These are phyloP conservation scores for Fusarium domesticum DNA, from an alignment of 2,329 filamentous ascomycete genomes.

Conservation along the genomic window DNA sequence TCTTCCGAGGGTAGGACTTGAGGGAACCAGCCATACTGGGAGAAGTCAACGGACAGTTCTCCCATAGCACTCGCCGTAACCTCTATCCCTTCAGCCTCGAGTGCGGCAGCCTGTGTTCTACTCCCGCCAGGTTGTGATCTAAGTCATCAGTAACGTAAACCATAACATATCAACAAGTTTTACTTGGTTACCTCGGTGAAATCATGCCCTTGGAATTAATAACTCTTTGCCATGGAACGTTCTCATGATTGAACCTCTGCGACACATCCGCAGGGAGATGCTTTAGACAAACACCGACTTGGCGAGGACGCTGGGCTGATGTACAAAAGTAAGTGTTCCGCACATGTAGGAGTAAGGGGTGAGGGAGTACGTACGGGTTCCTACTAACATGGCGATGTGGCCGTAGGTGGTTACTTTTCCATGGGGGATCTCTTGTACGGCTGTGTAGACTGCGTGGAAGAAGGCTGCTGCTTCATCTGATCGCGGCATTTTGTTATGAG, in stretches of 20 bases:
- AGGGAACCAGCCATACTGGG: constrained; percentile 56
- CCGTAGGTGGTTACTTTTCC: constrained; percentile 88
- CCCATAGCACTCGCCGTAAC: constrained; percentile 50
- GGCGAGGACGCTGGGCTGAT: constrained; percentile 68
- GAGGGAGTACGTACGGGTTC: constrained; percentile 59
- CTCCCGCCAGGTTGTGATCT: constrained; percentile 50
- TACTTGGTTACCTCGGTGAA: constrained; percentile 64
- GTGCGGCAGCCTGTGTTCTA: constrained; percentile 48
- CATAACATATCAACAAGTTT: not conserved
- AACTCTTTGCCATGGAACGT: constrained; percentile 92
- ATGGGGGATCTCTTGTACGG: constrained; percentile 78
- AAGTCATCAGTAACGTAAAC: not conserved
- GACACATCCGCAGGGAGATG: constrained; percentile 63
- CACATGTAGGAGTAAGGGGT: fast-evolving
- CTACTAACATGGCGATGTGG: constrained; percentile 70
- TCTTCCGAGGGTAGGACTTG: constrained; percentile 46
- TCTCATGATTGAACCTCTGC: constrained; percentile 64
- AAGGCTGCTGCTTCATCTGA: constrained; percentile 73
- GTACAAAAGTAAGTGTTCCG: not conserved
- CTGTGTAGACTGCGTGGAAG: constrained; percentile 74
- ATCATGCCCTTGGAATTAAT: constrained; percentile 85
- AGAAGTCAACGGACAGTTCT: constrained; percentile 51
- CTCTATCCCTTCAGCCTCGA: constrained; percentile 51
- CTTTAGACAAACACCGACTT: constrained; percentile 89
- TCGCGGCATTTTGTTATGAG: constrained; percentile 54